These are phyloP conservation scores for Metschnikowia borealis DNA, from an alignment of 805 yeast genomes.

Conservation along the genomic window DNA sequence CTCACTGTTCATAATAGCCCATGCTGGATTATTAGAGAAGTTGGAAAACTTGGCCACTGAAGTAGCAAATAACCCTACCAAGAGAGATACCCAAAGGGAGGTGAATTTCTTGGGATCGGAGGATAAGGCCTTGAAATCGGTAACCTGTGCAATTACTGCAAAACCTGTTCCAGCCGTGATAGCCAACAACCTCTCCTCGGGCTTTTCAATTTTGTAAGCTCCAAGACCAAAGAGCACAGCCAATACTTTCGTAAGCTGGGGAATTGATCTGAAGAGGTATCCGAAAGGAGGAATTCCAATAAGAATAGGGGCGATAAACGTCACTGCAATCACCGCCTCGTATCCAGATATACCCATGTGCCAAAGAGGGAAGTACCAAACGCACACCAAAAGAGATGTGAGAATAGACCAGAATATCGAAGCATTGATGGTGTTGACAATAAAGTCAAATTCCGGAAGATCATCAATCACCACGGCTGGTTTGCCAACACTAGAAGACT, in stretches of 20 bases:
- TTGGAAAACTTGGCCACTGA: conserved; percentile 70
- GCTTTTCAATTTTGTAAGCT: conserved; percentile 63
- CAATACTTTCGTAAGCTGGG: conserved; percentile 51
- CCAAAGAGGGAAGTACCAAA: conserved; percentile 99
- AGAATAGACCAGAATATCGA: conserved; percentile 80
- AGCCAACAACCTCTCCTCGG: conserved; percentile 63
- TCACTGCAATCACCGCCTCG: conserved; percentile 60
- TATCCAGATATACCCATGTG: conserved; percentile 96
- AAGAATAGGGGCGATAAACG: conserved; percentile 56
- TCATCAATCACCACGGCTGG: conserved; percentile 21
- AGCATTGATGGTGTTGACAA: conserved; percentile 55
- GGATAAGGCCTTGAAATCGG: conserved; percentile 42
- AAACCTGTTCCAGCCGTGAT: conserved; percentile 66
- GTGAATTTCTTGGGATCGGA: conserved; percentile 29
- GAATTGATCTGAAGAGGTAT: conserved; percentile 32
- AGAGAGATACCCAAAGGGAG: conserved; percentile 53
- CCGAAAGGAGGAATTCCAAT: conserved; percentile 39
- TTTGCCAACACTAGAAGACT: not conserved
- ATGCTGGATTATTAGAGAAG: conserved; percentile 87
- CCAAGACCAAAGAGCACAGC: conserved; percentile 70
- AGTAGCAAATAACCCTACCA: conserved; percentile 69
- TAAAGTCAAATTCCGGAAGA: conserved; percentile 33
- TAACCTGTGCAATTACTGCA: conserved; percentile 54
- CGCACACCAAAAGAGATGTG: conserved; percentile 77
- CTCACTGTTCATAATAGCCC: conserved; percentile 87